phyloP scores from a whole-genome alignment of 1,284 basidiomycete species.

The Leccinum pseudoinsigne region DNA sequence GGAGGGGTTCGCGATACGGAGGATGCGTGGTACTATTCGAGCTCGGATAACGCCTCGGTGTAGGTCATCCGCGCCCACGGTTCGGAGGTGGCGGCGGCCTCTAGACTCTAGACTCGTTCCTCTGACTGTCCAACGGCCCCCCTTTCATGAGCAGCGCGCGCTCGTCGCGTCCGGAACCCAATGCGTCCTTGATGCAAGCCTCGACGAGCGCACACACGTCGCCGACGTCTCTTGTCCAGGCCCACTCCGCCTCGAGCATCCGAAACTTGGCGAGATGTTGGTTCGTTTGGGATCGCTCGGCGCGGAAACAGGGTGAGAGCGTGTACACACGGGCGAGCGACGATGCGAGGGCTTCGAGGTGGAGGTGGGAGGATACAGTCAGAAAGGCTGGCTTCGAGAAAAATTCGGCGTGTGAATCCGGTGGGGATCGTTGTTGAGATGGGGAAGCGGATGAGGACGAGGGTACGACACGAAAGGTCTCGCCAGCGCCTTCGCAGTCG shows the following conservation, averaged over 20 bases:
- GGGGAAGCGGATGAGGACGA: conserved; percentile 17
- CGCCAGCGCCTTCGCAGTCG: conserved; percentile 98
- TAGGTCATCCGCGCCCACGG: conserved; percentile 83
- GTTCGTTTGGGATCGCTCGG: conserved; percentile 85
- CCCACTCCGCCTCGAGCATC: conserved; percentile 97
- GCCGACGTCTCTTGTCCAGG: conserved; percentile 50
- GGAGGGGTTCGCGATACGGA: conserved; percentile 19
- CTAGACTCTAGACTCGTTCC: conserved; percentile 25
- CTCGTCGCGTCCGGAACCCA: conserved; percentile 34
- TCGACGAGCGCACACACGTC: conserved; percentile 79
- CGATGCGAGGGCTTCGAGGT: conserved; percentile 86
- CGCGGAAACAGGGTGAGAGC: conserved; percentile 90
- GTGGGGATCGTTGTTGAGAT: conserved; percentile 7
- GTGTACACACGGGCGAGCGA: conserved; percentile 87
- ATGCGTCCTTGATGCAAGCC: conserved; percentile 52
- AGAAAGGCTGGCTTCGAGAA: conserved; percentile 83
- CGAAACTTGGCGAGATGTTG: conserved; percentile 98
- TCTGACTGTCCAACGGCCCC: conserved; percentile 24
- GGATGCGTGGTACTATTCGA: conserved; percentile 44
- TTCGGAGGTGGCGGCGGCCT: conserved; percentile 35
- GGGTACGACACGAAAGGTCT: conserved; percentile 76
- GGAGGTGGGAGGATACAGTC: conserved; percentile 94
- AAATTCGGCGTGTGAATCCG: conserved; percentile 46
- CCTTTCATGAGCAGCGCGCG: conserved; percentile 42
- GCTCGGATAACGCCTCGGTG: conserved; percentile 67